Conservation (phyloP, 2,329 filamentous ascomycete species). For the Paracoccidioides lutzii region DNA sequence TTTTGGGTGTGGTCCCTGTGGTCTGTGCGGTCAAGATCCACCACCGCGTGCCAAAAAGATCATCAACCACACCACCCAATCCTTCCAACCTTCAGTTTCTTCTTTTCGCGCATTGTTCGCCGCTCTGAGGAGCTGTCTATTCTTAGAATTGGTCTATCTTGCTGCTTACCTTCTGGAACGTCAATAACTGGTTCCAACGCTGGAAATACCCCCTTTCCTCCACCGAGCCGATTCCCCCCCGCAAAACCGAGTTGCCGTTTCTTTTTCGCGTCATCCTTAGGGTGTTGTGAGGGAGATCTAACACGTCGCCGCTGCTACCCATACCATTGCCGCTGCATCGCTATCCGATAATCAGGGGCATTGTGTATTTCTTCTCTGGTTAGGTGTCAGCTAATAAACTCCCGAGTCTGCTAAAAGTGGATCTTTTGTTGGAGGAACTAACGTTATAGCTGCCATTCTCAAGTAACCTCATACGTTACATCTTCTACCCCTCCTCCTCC, state of each 20-base stretch:
- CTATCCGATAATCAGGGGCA: too few species aligned
- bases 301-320: neutral
- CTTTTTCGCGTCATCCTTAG: neutral
- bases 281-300: neutral
- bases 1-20: too few species aligned
- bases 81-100: neutral
- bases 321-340: too few species aligned
- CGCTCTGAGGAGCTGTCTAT: neutral
- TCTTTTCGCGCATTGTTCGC: neutral
- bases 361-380: too few species aligned
- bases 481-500: neutral
- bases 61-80: neutral
- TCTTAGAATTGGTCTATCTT: neutral
- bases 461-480: neutral
- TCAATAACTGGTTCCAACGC: neutral
- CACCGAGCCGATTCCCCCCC: neutral
- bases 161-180: neutral
- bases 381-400: too few species aligned
- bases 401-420: too few species aligned
- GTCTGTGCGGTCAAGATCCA: neutral
- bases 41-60: neutral
- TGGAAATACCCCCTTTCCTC: neutral
- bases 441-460: too few species aligned
- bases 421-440: too few species aligned
- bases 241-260: neutral